Base-by-base conservation (phyloP, 2,329 filamentous ascomycete genomes). In the Colletotrichum graminicola region DNA sequence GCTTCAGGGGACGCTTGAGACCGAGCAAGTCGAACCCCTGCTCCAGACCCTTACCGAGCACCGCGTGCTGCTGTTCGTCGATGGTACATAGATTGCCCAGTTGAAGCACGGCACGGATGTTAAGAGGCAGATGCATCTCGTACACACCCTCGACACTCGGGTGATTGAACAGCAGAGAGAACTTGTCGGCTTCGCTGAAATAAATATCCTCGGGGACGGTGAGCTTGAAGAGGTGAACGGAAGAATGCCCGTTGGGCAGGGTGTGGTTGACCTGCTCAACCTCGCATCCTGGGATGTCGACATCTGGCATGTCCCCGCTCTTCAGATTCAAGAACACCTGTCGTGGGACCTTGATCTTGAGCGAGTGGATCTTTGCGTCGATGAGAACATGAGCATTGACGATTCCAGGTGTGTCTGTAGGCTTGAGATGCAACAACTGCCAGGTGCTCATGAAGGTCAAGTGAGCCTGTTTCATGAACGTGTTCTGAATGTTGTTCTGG, bases 121-220 rank as follows among this genome's bases (percentile, higher is more conserved):
- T 94, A 7, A 98, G 85, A 1, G 97, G 94, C 1, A 99, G 87
- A 75, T 97, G 93, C 77, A 92, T 95, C 83, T 99, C 97, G 78
- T 99, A 99, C 18, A 99, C 94, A 39, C 97, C 97, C 81, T 99
- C 96, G 1, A 99, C 93, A 79, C 94, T 97, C 0, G 94, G 90
- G 78, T 99, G 95, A 74, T 95, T 94, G 84, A 98, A 95, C 1
- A 98, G 85, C 36, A 92, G 83, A 2, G 92, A 90, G 73, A 98
- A 92, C 78, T 94, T 97, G 73, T 94, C 92, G 0, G 92, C 87
- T 79, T 98, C 94, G 55, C 91, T 90, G 72, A 97, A 90, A 81
- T 97, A 99, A 0, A 93, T 87, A 67, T 96, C 92, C 80, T 99
- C 96, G 0, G 93, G 88, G 81, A 99, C 93, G 0, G 92, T 95